Evolutionary conservation across 306 rosid species (phyloP).

Genomic region (Echinosophora koreensis): DNA sequence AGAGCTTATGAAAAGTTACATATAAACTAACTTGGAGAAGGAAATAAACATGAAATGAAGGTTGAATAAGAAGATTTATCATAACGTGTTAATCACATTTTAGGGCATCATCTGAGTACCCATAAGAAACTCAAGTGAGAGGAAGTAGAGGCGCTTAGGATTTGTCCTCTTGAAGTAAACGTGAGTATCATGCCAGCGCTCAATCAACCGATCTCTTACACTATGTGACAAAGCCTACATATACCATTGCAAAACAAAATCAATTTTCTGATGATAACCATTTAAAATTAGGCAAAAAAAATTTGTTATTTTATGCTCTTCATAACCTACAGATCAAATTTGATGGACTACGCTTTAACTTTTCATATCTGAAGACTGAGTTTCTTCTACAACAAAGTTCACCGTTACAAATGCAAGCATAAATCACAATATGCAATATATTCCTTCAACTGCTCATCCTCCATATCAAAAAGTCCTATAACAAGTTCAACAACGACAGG

Average conservation of each 20-base stretch:
- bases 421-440: constrained; percentile 21
- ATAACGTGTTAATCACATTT: constrained; percentile 32
- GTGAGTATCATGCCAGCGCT: constrained; percentile 75
- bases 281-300: constrained; percentile 31
- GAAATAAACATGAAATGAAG: constrained; percentile 25
- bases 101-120: constrained; percentile 56
- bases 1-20: background rate
- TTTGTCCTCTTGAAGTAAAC: constrained; percentile 72
- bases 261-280: constrained; percentile 42
- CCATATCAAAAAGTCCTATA: background rate
- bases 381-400: constrained; percentile 35
- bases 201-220: constrained; percentile 77
- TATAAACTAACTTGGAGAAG: constrained; percentile 26
- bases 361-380: constrained; percentile 7
- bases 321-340: too few relatives aligned
- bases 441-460: background rate
- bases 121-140: constrained; percentile 84
- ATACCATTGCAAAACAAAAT: constrained; percentile 33
- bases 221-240: constrained; percentile 76
- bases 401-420: constrained; percentile 1
- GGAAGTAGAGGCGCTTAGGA: constrained; percentile 80
- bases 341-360: too few relatives aligned
- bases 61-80: background rate
- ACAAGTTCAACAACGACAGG: constrained; percentile 15
- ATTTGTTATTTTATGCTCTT: too few relatives aligned